Evolutionary conservation across 1,139 yeast species (phyloP), one percentile per base, ranked within the genome.

Genomic region (Suhomyces guaymorum): DNA sequence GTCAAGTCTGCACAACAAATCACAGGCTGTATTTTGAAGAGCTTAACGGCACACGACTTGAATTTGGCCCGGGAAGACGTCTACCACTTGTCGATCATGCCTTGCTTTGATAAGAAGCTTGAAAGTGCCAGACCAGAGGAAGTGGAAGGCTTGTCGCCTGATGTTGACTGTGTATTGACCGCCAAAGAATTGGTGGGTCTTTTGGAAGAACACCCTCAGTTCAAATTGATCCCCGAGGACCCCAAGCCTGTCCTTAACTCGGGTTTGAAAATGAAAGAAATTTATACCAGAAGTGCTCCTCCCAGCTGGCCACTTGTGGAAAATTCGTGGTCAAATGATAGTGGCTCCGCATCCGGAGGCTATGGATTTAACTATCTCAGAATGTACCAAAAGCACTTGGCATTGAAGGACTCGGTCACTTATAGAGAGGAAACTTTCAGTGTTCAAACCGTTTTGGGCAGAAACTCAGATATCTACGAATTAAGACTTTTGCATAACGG

Each of bases 21-120:
- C 36, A 88, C 97, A 0, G 97, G 97, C 0, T 66, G 80, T 17
- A 52, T 90, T 28, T 59, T 90, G 35, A 89, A 90, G 56, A 60
- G 67, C n/a, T 54, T 81, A 28, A 62, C 80, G 4, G 59, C 80
- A 1, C 48, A 54, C 10, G 75, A 73, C 22, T 47, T 63, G 41
- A 55, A 49, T 20, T 59, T 57, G 37, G 53, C 48, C 12, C 55
- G 64, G 8, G 57, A 60, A 0, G 52, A 74, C 3, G 63, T 88
- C 0, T 94, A 87, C 54, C 97, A 90, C 56, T 63, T 92, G 41
- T 75, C 94, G 10, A 70, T 92, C 18, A 90, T 92, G 97, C 97
- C 98, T 1, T 92, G 97, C 51, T 92, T 92, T 56, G 99, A 92
- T 59, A 92, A 92, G 62, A 92, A 92, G 59, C 70, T 92, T 25